phyloP scores from a whole-genome alignment of 257 asterid genomes.

The Solanum etuberosum region DNA sequence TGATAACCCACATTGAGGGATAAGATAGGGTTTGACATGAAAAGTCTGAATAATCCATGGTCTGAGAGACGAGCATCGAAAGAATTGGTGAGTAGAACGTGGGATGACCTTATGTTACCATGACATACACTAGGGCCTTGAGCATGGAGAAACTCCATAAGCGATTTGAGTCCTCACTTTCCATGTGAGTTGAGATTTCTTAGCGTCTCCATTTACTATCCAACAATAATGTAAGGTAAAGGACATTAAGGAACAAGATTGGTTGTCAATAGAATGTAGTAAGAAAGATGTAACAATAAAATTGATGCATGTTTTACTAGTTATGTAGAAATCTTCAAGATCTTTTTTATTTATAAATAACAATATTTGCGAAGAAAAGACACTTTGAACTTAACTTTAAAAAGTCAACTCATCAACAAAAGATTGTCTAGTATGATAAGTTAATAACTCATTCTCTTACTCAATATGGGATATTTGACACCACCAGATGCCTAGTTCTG shows the following conservation, averaged over 20 bases:
- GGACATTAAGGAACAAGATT: neutral
- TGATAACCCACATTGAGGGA: neutral
- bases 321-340: neutral
- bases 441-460: neutral
- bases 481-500: neutral
- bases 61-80: conserved; percentile 9
- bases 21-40: neutral
- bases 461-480: neutral
- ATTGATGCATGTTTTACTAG: neutral
- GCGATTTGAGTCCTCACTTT: conserved; percentile 12
- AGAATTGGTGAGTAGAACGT: conserved; percentile 11
- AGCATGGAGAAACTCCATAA: conserved; percentile 28
- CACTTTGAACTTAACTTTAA: neutral
- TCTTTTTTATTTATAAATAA: neutral
- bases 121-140: conserved; percentile 12
- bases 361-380: neutral
- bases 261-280: neutral
- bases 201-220: conserved; percentile 1
- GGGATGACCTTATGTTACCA: conserved; percentile 28
- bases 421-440: neutral
- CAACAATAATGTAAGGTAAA: neutral
- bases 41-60: conserved; percentile 6
- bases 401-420: neutral
- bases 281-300: neutral
- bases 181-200: conserved; percentile 10